A percentile compares a stretch with the other conserved stretches of the same genome.
Evolutionary conservation across 208 protist species (phyloP).

Genomic region (Trypanosoma avium): DNA sequence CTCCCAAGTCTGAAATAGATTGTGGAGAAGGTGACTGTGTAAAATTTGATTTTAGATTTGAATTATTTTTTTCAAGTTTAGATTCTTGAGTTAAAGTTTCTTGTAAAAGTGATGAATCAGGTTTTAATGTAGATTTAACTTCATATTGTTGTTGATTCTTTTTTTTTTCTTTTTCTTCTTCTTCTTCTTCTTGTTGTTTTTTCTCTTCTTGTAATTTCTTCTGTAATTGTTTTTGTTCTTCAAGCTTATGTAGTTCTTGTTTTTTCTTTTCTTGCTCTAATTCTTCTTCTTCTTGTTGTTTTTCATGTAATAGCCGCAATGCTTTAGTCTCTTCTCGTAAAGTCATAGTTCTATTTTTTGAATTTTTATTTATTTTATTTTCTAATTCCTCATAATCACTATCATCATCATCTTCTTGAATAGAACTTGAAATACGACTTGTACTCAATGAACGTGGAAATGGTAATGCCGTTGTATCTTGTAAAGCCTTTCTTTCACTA

Average conservation of each 20-base stretch:
- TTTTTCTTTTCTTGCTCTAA: neutral
- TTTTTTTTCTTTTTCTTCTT: neutral
- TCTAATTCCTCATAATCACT: neutral
- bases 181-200: neutral
- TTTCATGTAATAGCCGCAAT: neutral
- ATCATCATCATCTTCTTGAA: neutral
- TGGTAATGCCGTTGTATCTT: neutral
- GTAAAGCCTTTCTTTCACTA: neutral
- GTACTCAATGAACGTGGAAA: neutral
- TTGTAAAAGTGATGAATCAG: no score
- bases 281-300: neutral
- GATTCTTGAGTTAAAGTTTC: no score
- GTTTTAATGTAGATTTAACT: neutral
- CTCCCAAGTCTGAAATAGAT: conserved; percentile 21
- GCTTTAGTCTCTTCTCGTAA: neutral
- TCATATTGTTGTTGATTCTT: no score
- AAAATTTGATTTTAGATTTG: no score
- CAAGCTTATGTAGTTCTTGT: neutral
- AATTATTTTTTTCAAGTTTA: no score
- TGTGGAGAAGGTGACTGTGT: no score
- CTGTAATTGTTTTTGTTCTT: neutral
- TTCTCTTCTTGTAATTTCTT: neutral
- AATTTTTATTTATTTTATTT: neutral
- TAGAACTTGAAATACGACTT: neutral
- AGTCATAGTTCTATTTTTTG: no score